Percentiles rank a stretch among this genome's conserved stretches.
Evolutionary conservation across 1,284 basidiomycete genomes (phyloP).

Genomic region (Phellinidium pouzarii): DNA sequence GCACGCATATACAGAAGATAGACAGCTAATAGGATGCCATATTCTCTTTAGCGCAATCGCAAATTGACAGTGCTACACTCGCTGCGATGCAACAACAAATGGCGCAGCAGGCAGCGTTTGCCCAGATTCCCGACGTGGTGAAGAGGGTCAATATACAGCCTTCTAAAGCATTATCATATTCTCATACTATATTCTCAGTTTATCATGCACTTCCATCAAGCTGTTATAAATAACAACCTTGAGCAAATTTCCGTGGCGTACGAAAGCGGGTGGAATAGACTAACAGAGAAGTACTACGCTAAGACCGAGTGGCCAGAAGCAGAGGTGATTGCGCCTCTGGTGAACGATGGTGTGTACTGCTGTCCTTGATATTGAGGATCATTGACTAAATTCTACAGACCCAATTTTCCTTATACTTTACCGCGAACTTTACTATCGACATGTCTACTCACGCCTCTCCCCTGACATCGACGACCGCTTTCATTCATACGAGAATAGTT

Average conservation of each 20-base stretch:
- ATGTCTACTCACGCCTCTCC: conserved; percentile 92
- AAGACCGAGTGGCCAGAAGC: conserved; percentile 97
- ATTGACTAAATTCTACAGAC: conserved; percentile 39
- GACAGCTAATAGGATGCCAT: too few relatives aligned
- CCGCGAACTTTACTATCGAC: conserved; percentile 89
- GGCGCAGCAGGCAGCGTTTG: conserved; percentile 70
- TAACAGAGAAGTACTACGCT: conserved; percentile 93
- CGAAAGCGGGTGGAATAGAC: conserved; percentile 93
- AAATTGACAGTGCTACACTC: conserved; percentile 61
- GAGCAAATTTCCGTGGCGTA: conserved; percentile 87
- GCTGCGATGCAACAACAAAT: conserved; percentile 72
- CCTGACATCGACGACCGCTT: conserved; percentile 97
- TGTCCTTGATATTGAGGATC: conserved; percentile 2
- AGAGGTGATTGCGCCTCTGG: conserved; percentile 89
- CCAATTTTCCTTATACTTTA: conserved; percentile 95
- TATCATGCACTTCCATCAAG: conserved; percentile 87
- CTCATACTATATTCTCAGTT: conserved; percentile 45
- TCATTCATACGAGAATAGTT: conserved; percentile 98
- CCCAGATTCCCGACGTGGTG: conserved; percentile 74
- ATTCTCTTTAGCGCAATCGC: conserved; percentile 35
- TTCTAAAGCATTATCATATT: background rate
- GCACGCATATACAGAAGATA: background rate
- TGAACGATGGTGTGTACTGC: conserved; percentile 69
- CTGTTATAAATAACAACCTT: conserved; percentile 80
- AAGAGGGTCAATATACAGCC: conserved; percentile 54